Evolutionary conservation across 2,329 filamentous ascomycete species (phyloP).

Genomic region (Epichloe brachyelytri): DNA sequence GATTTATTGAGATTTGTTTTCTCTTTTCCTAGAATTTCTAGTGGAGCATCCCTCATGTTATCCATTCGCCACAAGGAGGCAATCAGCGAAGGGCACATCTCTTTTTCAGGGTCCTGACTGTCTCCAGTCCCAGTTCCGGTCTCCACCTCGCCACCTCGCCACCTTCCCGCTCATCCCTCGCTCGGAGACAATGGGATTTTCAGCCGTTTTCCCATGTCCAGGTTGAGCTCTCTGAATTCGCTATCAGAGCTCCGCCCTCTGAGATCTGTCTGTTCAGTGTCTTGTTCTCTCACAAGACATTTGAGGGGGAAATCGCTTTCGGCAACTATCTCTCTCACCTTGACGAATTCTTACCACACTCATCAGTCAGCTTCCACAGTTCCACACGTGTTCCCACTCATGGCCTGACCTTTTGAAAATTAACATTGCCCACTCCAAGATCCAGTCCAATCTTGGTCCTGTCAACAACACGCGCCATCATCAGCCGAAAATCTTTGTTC

Average conservation of each 20-base stretch:
- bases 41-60: no score
- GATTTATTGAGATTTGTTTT: no score
- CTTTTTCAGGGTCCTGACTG: background rate
- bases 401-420: background rate
- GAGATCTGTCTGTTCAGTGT: background rate
- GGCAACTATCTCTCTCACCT: background rate
- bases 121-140: background rate
- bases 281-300: background rate
- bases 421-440: background rate
- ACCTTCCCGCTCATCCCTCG: background rate
- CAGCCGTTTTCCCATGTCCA: background rate
- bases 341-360: background rate
- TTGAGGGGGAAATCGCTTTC: background rate
- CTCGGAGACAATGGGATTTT: background rate
- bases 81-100: background rate
- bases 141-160: background rate
- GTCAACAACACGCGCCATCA: background rate
- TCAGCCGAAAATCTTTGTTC: background rate
- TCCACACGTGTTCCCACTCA: background rate
- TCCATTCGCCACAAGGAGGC: no score
- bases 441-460: background rate
- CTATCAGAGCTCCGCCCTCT: background rate
- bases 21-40: no score
- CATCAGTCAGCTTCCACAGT: background rate
- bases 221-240: background rate